Base-by-base conservation (phyloP, 306 rosid genomes). In the Prunus dulcis region DNA sequence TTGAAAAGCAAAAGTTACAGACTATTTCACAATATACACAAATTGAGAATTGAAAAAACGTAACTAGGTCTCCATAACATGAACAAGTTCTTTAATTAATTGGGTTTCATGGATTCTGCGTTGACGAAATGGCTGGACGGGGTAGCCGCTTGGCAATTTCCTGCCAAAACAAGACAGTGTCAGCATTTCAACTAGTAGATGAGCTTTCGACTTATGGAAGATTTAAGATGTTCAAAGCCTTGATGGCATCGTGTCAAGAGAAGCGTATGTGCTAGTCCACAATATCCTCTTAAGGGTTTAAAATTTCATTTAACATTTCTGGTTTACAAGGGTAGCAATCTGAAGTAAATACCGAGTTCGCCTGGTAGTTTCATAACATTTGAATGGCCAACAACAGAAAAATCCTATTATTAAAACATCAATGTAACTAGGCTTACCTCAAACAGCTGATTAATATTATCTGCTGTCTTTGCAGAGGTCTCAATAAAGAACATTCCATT, bases 401-500 rank as follows among this genome's bases (percentile, higher is more conserved):
- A 17, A 43, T 14, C n/a, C 50, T 9, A 28, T 3, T 18, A 8
- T 22, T 2, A 28, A 22, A 57, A 80, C 27, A 53, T 23, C 67
- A 71, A 74, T 23, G 78, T 77, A 5, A 73, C 25, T 75, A 46
- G 68, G 57, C 73, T 65, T 91, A 96, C 99, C 99, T 92, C 97
- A 79, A 96, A 96, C 77, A 96, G 91, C 83, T 92, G 93, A 78
- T 92, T 96, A 66, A 96, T 92, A 76, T 96, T 96, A 82, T 96
- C 98, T 10, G 99, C 99, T 9, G 99, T 96, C 89, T 92, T 96
- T 56, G 99, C 99, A 52, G 99, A 96, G 71, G 99, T 92, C 91
- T 96, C 99, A n/a, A 92, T 96, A 60, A 89, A 96, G 92, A 96
- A 92, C 98, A 96, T 91, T 73, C 96, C 93, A 19, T 91, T 96